Evolutionary conservation across 495 filamentous ascomycete species (phyloP).

Genomic region (Penicillium bialowiezense): DNA sequence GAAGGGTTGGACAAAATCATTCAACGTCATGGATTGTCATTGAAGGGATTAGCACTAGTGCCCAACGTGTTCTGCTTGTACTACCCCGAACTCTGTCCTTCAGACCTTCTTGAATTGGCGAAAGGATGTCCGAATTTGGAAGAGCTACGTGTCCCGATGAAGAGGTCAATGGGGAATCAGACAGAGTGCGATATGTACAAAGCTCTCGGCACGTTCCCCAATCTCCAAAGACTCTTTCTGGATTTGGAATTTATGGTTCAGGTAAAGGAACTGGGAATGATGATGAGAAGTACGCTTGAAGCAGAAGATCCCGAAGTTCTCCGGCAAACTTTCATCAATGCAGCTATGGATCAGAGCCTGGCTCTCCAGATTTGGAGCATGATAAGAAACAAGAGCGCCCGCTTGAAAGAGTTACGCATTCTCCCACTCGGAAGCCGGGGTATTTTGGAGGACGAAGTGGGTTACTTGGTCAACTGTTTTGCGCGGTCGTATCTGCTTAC

Average conservation of each 20-base stretch:
- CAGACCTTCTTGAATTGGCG: neutral
- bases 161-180: neutral
- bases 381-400: neutral
- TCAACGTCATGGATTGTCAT: constrained; percentile 8
- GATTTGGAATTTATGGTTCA: neutral
- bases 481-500: neutral
- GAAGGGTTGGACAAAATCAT: constrained; percentile 3
- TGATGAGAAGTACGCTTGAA: too few relatives aligned
- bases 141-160: neutral
- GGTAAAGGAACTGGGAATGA: neutral
- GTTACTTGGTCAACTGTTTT: neutral
- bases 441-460: neutral
- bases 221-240: neutral
- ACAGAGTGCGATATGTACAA: neutral
- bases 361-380: constrained; percentile 7
- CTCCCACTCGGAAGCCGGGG: neutral
- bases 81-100: neutral
- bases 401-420: neutral
- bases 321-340: neutral
- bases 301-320: neutral
- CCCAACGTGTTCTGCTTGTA: neutral
- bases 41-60: neutral
- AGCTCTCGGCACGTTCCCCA: neutral
- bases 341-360: constrained; percentile 6
- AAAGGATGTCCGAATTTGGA: neutral